Base-by-base conservation (phyloP, 352 stramenopile genomes). In the Blastocystis hominis region DNA sequence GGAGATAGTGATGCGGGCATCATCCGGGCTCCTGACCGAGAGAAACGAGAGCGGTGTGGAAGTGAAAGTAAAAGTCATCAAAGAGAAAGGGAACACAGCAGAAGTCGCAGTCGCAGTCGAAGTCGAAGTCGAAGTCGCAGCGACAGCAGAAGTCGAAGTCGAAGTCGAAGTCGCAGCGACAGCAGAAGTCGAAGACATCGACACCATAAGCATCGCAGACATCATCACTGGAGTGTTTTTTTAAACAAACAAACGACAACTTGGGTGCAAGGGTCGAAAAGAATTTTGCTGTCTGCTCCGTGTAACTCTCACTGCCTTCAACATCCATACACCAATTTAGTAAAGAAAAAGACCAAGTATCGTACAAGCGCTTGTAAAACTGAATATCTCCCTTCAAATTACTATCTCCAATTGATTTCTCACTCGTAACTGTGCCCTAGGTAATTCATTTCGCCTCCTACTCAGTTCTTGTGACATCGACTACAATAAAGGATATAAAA, bases 221-320 rank as follows among this genome's bases (percentile, higher is more conserved):
- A 72, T 46, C 42, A 13, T n/a, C 36, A 20, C 55, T n/a, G 34
- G 17, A 55, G 13, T 75, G 42, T 40, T 53, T 40, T 50, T 50
- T 50, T 10, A 15, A 53, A 76, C 64, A 76, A 46, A 76, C 64
- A 76, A 20, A 76, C 24, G 3, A 55, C 64, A n/a, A 34, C 24
- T 76, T 76, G 7, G 44, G 17, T 30, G n/a, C 64, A 40, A 76
- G 34, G 17, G 44, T 76, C 50, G 64, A 76, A n/a, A 76, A 76
- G 38, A 76, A 76, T 17, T 76, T 76, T 7, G 64, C 64, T 55
- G 50, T 34, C 30, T 34, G 36, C 36, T 76, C 64, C 36, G 44
- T 55, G 17, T 55, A 17, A 55, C 47, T 55, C 17, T 76, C n/a
- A 20, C 55, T 40, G 44, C 44, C 42, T n/a, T 76, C 42, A 50